Percentiles rank a stretch among this genome's conserved stretches.
Conservation (phyloP, 176 grass and related monocot genomes). For the Aegilops longissima region DNA sequence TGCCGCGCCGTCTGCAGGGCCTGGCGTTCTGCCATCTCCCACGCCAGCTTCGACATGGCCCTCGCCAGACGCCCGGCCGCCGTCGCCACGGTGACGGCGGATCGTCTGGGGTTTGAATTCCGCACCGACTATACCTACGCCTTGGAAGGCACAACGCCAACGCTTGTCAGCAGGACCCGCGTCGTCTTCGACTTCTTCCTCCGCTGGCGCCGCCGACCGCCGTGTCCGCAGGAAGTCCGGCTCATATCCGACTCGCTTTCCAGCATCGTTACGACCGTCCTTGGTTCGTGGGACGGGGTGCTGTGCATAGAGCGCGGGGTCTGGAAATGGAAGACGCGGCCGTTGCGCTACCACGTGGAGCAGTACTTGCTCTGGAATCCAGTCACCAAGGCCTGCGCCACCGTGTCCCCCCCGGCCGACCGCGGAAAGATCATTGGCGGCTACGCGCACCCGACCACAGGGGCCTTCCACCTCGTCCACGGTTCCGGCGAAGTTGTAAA, state of each 20-base stretch:
- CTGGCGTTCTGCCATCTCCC: neutral
- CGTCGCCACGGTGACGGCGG: neutral
- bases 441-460: neutral
- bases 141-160: neutral
- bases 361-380: neutral
- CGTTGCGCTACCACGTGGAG: neutral
- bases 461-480: neutral
- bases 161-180: neutral
- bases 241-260: too few species aligned
- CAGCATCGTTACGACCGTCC: neutral
- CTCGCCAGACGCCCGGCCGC: neutral
- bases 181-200: neutral
- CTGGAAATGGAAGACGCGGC: neutral
- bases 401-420: neutral
- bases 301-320: neutral
- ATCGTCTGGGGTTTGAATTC: neutral
- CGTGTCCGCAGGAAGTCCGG: neutral
- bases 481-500: neutral
- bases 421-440: neutral
- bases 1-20: constrained; percentile 3
- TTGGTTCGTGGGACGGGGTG: neutral
- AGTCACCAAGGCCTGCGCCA: neutral
- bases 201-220: neutral
- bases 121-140: neutral
- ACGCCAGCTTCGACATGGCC: neutral